These are phyloP conservation scores for Claviceps africana DNA, from an alignment of 2,329 filamentous ascomycete species.

Conservation along the genomic window DNA sequence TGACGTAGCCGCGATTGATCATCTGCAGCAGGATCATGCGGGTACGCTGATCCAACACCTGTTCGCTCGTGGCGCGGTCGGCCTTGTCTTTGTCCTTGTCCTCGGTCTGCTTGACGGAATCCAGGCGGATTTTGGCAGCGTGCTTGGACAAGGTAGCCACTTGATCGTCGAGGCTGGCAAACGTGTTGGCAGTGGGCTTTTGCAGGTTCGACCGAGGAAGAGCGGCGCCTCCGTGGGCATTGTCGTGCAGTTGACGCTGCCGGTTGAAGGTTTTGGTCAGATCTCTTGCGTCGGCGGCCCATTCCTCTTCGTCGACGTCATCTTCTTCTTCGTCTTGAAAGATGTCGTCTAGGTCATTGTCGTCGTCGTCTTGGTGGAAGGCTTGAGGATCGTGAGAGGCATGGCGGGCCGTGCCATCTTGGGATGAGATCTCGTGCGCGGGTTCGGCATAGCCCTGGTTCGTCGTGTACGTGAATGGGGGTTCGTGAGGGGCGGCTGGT, in stretches of 20 bases:
- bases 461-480: slow-evolving; percentile 29
- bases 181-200: slow-evolving; percentile 66
- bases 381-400: slow-evolving; percentile 10
- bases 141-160: slow-evolving; percentile 73
- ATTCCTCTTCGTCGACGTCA: slow-evolving; percentile 51
- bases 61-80: slow-evolving; percentile 85
- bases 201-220: slow-evolving; percentile 64
- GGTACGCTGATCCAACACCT: slow-evolving; percentile 85
- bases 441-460: slow-evolving; percentile 28
- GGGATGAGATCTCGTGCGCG: slow-evolving; percentile 20
- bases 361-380: slow-evolving; percentile 15
- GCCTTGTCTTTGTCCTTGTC: slow-evolving; percentile 68
- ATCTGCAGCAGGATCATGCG: slow-evolving; percentile 93
- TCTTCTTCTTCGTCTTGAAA: slow-evolving; percentile 28
- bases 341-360: slow-evolving; percentile 28
- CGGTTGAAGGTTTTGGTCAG: slow-evolving; percentile 82
- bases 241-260: slow-evolving; percentile 51
- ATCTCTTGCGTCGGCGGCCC: slow-evolving; percentile 47
- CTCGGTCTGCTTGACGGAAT: slow-evolving; percentile 40
- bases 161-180: slow-evolving; percentile 72
- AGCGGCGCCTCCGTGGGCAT: slow-evolving; percentile 21
- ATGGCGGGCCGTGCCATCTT: slow-evolving; percentile 17
- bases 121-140: slow-evolving; percentile 71
- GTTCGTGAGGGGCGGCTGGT: slow-evolving; percentile 29
- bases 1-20: slow-evolving; percentile 81